These are phyloP conservation scores for Pseudogymnoascus destructans DNA, from an alignment of 2,329 filamentous ascomycete genomes.

Conservation along the genomic window DNA sequence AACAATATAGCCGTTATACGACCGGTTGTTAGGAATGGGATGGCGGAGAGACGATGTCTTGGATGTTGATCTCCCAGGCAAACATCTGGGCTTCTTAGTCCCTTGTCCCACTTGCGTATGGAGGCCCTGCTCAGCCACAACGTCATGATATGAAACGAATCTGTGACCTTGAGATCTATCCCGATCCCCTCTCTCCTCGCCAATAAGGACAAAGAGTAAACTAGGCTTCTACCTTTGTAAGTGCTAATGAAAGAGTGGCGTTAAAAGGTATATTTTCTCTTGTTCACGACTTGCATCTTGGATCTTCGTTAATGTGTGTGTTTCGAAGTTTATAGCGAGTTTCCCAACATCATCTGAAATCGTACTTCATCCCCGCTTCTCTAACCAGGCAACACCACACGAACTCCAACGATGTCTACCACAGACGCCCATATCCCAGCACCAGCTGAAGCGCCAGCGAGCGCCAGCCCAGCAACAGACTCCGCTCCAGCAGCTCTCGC, in stretches of 20 bases:
- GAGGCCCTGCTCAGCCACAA: conserved; percentile 1
- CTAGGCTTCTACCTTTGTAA: not conserved
- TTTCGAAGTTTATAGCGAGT: not conserved
- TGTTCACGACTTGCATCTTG: not conserved
- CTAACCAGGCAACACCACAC: not conserved
- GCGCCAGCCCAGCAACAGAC: not conserved
- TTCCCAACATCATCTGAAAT: not conserved
- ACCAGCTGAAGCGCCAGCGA: not conserved
- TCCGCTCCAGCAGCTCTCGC: not conserved
- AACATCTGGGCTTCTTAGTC: not conserved
- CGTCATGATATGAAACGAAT: conserved; percentile 7
- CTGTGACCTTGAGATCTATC: conserved; percentile 6
- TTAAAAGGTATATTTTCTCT: not conserved
- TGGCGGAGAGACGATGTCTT: not conserved
- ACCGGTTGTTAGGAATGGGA: not conserved
- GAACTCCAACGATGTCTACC: not conserved
- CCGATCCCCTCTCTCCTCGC: not conserved
- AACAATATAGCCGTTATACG: not conserved
- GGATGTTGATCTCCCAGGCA: not conserved
- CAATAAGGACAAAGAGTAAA: conserved; percentile 5
- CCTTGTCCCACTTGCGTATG: not conserved
- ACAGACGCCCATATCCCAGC: not conserved
- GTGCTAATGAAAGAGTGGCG: not conserved
- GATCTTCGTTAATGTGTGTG: not conserved
- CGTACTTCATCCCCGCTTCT: not conserved